Base-by-base conservation (phyloP, 257 asterid genomes). In the Forsythia suspensa region DNA sequence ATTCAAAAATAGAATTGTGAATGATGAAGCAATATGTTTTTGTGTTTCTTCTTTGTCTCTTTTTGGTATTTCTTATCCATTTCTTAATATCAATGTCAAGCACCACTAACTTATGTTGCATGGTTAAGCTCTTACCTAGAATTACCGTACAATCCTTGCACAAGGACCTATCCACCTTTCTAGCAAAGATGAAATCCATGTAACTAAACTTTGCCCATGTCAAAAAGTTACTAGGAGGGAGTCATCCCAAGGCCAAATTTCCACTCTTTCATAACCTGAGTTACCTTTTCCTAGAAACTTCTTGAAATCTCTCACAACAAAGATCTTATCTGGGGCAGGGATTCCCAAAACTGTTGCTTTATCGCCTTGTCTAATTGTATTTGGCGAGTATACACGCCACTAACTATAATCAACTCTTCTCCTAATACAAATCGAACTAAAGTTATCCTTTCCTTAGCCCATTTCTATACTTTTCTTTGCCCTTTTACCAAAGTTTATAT, bases 1-100 rank as follows among this genome's bases (percentile, higher is more conserved):
- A 42, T 34, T 74, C 68, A 18, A 43, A 68, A 63, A 86, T 29
- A 21, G 71, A 24, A 70, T 24, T 77, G 59, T 63, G 66, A 70
- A 37, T 43, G 9, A 76, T 72, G 40, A n/a, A 59, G 72, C 57
- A 74, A 39, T 73, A 69, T 12, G 69, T 18, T 42, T 6, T 24
- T 34, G 20, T 37, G 65, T 13, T 44, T 10, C 36, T 40, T 57
- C 7, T 24, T 24, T 38, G 4, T 48, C 12, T 41, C 44, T 44
- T 40, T 44, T 69, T 59, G 36, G 40, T 63, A 29, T 21, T 59
- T 77, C 10, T 42, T 61, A 74, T 38, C 65, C 74, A n/a, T 59
- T 36, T 73, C 38, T 70, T 80, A 5, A 55, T n/a, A 63, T 63
- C 40, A 24, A 24, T 21, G 70, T 63, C 70, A 21, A 63, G 15